Base-by-base conservation (phyloP, 257 asterid genomes). In the Euphrasia confusa region DNA sequence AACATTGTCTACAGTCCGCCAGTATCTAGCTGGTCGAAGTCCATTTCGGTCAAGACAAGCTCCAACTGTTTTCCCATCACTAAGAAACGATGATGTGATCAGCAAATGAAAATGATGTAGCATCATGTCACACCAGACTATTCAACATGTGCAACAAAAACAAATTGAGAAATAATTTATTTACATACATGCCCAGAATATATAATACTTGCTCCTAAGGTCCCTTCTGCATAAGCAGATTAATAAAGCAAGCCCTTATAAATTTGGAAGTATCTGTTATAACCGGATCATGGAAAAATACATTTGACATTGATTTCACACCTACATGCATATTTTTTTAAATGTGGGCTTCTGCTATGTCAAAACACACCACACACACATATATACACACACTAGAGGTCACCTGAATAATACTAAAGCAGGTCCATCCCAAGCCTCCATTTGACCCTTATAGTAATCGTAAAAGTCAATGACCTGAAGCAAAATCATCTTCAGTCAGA, bases 391-490 rank as follows among this genome's bases (percentile, higher is more conserved):
- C 32, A 32, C 58, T 65, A 54, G 32, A 64, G 15, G 59, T 81
- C 78, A 93, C 99, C 99, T 87, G 90, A 93, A 93, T 78, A 93
- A 78, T 55, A 93, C 85, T 75, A 93, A 82, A 69, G 99, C 99
- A 78, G 99, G 99, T 69, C 99, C 99, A 78, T 93, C 99, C 99
- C 99, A 93, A 57, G 99, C 86, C 78, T 93, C 99, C 99, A 93
- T 93, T 77, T 89, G 97, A 76, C 99, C 99, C 72, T 93, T 93
- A 90, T 87, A 89, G 85, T 93, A 93, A 70, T 93, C 90, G 66
- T 89, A 93, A 75, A 93, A 93, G 78, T 89, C 95, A 78, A 87
- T 68, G 69, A 78, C 83, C 99, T 93, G 81, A 65, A 74, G 58
- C 63, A 67, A 67, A 66, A 66, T 59, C 68, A 72, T 49, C 65